Evolutionary conservation across 352 stramenopile genomes (phyloP), one percentile per base, ranked within the genome.

Genomic region (Blastocystis hominis): DNA sequence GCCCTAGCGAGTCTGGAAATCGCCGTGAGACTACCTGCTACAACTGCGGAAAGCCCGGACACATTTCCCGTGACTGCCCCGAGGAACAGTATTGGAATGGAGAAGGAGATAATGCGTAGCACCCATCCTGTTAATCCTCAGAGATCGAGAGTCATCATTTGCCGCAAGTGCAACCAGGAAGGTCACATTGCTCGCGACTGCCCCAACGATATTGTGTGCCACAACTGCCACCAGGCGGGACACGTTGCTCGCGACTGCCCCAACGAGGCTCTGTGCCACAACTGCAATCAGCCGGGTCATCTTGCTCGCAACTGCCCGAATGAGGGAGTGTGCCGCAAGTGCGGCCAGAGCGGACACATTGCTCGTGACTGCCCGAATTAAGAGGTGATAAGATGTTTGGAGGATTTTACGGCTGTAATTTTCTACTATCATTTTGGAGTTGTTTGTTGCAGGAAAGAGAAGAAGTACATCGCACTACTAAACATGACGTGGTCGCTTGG

Each of bases 161-260:
- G 88, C 66, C 88, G 78, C 44, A 24, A 63, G 44, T 84, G 72
- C 44, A 20, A 20, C 34, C 44, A 68, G 36, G 13, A 17, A 3
- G 72, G 72, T 30, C 72, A 84, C 46, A 68, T 72, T 42, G 72
- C 72, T 63, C 34, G 54, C 17, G 50, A 84, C 9, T 84, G 72
- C 59, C 38, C 36, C 7, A 80, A 80, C 47, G 88, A 87, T 38
- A 61, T 36, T 30, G 13, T 54, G 17, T 89, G 88, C 77, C 87
- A 78, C 61, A 89, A 89, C 88, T 89, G 88, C 68, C 55, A 62
- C 38, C 42, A 78, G 24, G 7, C 44, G 30, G 88, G 88, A 36
- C 88, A 89, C 80, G 89, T 89, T 44, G 64, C 68, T 46, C 56
- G 80, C 59, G 64, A 89, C 9, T 89, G 88, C 81, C 66, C 88